phyloP scores from a whole-genome alignment of 1,139 yeast species.

The Hanseniaspora gamundiae region DNA sequence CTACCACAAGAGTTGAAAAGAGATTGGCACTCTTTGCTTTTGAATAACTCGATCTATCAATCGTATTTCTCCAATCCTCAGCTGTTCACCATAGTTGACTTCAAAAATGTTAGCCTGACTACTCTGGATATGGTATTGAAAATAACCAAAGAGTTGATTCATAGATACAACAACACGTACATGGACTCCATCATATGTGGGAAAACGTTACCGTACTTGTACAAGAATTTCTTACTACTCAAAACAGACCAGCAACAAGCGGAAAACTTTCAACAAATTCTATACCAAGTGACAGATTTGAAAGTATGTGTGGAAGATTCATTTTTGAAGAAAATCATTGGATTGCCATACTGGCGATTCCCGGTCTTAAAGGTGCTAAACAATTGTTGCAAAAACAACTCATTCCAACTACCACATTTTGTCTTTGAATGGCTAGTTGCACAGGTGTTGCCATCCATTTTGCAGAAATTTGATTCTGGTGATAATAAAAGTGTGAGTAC shows the following conservation, averaged over 20 bases:
- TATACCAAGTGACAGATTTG: background rate
- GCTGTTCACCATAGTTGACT: too few species aligned
- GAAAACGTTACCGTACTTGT: background rate
- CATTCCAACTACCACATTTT: background rate
- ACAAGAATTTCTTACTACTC: background rate
- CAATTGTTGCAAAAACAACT: background rate
- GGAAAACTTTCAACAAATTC: background rate
- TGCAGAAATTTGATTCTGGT: background rate
- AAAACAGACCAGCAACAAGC: background rate
- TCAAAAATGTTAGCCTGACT: background rate
- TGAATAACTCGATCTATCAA: too few species aligned
- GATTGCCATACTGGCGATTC: background rate
- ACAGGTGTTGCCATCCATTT: background rate
- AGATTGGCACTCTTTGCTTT: too few species aligned
- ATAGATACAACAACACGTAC: background rate
- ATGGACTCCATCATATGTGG: background rate
- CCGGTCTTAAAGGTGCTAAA: background rate
- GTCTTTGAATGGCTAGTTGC: background rate
- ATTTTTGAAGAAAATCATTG: background rate
- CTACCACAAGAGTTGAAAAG: too few species aligned
- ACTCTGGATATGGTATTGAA: background rate
- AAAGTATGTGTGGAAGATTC: background rate
- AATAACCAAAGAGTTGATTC: background rate
- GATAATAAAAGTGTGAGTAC: background rate
- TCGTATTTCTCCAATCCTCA: too few species aligned